Evolutionary conservation across 345 rosid genomes (phyloP).

Genomic region (Salix koriyanagi): DNA sequence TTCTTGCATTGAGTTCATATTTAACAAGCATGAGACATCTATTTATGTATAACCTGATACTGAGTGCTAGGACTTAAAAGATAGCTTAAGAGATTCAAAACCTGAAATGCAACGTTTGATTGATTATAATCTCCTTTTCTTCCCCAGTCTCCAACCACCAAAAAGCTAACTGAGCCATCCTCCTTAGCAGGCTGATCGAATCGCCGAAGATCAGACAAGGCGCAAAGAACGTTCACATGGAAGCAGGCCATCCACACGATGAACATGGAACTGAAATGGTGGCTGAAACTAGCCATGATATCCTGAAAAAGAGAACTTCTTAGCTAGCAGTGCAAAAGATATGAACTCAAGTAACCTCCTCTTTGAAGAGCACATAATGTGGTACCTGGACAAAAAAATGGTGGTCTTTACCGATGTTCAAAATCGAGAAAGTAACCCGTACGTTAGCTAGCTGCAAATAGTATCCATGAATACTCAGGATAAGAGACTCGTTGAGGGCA

Average conservation of each 20-base stretch:
- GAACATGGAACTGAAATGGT: not conserved
- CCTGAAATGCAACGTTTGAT: conserved; percentile 12
- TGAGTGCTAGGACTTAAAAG: not conserved
- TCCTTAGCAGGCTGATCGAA: conserved; percentile 9
- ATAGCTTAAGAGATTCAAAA: not conserved
- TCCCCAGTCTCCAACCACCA: conserved; percentile 21
- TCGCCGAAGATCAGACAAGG: conserved; percentile 5
- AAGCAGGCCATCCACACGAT: not conserved
- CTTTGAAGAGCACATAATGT: no score
- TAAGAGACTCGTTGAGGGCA: not conserved
- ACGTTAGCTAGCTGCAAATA: not conserved
- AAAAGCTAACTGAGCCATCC: conserved; percentile 12
- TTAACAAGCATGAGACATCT: not conserved
- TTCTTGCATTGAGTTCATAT: not conserved
- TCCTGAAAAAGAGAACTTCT: not conserved
- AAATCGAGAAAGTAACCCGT: not conserved
- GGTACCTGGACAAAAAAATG: not conserved
- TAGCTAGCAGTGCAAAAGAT: not conserved
- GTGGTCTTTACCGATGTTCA: not conserved
- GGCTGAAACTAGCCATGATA: not conserved
- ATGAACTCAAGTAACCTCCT: no score
- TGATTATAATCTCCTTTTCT: conserved; percentile 9
- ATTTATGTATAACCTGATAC: not conserved
- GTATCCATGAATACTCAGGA: not conserved
- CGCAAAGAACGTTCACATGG: not conserved